phyloP scores from a whole-genome alignment of 495 filamentous ascomycete genomes.

The Hypoxylon rickii region DNA sequence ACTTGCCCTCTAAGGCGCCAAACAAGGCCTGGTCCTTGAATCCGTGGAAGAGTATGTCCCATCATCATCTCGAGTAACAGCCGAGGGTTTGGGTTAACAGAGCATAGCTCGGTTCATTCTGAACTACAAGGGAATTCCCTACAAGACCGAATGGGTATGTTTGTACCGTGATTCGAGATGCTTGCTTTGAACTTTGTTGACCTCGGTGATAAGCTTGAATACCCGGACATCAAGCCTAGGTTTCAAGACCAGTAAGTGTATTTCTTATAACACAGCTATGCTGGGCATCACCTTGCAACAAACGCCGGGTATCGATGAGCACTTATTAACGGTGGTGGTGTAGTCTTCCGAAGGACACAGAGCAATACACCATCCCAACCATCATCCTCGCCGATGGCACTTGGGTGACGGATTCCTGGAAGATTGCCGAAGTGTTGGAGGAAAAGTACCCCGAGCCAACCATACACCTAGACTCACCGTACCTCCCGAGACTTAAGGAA shows the following conservation, averaged over 20 bases:
- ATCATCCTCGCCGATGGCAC: constrained; percentile 55
- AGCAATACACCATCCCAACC: constrained; percentile 59
- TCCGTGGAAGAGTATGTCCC: constrained; percentile 62
- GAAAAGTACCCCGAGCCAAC: constrained; percentile 56
- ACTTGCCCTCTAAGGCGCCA: constrained; percentile 56
- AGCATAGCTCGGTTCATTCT: constrained; percentile 58
- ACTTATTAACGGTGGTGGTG: constrained; percentile 17
- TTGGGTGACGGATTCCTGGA: constrained; percentile 60
- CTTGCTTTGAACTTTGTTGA: neutral
- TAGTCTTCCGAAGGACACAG: constrained; percentile 39
- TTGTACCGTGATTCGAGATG: neutral
- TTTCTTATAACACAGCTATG: too few relatives aligned
- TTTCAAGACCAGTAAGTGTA: constrained; percentile 51
- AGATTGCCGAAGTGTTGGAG: constrained; percentile 60
- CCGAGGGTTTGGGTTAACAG: neutral
- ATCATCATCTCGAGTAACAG: neutral
- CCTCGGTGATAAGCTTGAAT: constrained; percentile 48
- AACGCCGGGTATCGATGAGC: neutral
- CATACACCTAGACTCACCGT: constrained; percentile 54
- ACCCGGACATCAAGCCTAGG: constrained; percentile 59
- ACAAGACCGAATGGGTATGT: constrained; percentile 64
- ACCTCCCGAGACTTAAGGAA: constrained; percentile 40
- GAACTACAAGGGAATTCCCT: constrained; percentile 66
- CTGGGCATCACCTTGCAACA: neutral
- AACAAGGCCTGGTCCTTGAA: constrained; percentile 61